phyloP scores from a whole-genome alignment of 1,284 basidiomycete genomes.

The Microbotryum lychnidis-dioicae region DNA sequence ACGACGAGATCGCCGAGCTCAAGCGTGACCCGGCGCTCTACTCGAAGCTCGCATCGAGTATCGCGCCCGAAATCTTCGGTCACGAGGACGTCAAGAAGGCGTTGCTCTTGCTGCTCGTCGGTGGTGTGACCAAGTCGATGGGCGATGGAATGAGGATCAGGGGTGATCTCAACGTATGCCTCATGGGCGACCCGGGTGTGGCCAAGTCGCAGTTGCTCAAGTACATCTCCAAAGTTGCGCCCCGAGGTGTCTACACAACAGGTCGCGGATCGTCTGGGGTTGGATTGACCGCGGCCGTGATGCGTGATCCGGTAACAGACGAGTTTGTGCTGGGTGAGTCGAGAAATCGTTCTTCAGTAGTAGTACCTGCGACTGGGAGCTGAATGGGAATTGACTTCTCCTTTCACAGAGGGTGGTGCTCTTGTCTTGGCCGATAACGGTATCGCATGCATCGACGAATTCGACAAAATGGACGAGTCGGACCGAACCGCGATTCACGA shows the following conservation, averaged over 20 bases:
- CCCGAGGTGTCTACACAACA: slow-evolving; percentile 94
- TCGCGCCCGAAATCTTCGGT: slow-evolving; percentile 98
- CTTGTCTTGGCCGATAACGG: slow-evolving; percentile 98
- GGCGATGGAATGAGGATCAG: slow-evolving; percentile 98
- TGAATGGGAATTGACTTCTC: background rate
- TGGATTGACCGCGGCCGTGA: slow-evolving; percentile 95
- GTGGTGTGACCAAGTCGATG: slow-evolving; percentile 88
- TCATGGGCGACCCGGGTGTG: slow-evolving; percentile 99
- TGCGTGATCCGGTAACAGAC: slow-evolving; percentile 98
- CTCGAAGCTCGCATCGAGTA: slow-evolving; percentile 61
- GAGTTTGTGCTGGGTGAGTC: slow-evolving; percentile 93
- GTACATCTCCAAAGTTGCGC: slow-evolving; percentile 97
- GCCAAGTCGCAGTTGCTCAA: slow-evolving; percentile 97
- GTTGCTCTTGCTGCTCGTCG: slow-evolving; percentile 83
- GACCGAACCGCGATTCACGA: slow-evolving; percentile 99
- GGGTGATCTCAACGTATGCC: slow-evolving; percentile 92
- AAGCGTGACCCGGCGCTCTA: slow-evolving; percentile 69
- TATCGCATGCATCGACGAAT: slow-evolving; percentile 99
- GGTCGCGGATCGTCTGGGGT: slow-evolving; percentile 97
- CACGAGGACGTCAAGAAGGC: slow-evolving; percentile 98
- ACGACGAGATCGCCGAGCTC: slow-evolving; percentile 61
- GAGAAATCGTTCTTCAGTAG: background rate
- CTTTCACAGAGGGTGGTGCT: slow-evolving; percentile 80
- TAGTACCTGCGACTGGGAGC: background rate
- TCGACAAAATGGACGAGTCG: slow-evolving; percentile 99